Evolutionary conservation across 192 early-diverging fungal genomes (phyloP).

Genomic region (Phlyctochytrium arcticum): DNA sequence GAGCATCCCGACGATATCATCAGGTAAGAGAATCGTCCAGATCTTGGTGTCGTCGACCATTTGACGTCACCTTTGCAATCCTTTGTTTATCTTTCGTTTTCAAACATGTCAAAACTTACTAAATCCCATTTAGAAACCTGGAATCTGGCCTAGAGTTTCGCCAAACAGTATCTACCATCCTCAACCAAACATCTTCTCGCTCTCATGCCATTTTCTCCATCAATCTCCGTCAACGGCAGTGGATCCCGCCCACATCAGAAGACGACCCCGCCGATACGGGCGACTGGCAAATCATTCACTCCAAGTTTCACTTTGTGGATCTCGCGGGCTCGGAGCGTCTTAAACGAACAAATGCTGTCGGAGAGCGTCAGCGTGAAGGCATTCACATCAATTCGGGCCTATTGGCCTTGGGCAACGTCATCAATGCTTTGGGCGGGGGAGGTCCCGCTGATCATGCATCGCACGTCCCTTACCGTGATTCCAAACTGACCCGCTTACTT

Average conservation of each 20-base stretch:
- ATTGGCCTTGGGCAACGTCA: slow-evolving; percentile 90
- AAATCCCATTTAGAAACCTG: slow-evolving; percentile 41
- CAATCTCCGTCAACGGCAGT: slow-evolving; percentile 65
- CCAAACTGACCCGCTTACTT: slow-evolving; percentile 82
- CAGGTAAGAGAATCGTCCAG: background rate
- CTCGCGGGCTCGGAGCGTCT: slow-evolving; percentile 72
- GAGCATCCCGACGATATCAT: slow-evolving; percentile 9
- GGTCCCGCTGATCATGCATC: background rate
- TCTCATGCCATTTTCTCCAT: slow-evolving; percentile 96
- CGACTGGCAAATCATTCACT: slow-evolving; percentile 59
- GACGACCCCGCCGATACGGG: slow-evolving; percentile 19
- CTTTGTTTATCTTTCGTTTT: too few species aligned
- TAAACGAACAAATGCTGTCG: slow-evolving; percentile 82
- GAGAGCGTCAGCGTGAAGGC: slow-evolving; percentile 84
- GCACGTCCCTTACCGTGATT: slow-evolving; percentile 85
- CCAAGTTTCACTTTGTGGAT: slow-evolving; percentile 97
- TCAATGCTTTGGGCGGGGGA: slow-evolving; percentile 77
- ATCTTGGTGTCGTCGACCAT: background rate
- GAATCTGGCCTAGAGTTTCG: slow-evolving; percentile 69
- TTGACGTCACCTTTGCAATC: too few species aligned
- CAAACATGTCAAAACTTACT: too few species aligned
- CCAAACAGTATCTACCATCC: slow-evolving; percentile 78
- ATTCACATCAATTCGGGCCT: slow-evolving; percentile 92
- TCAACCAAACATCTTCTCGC: slow-evolving; percentile 89
- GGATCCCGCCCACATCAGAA: background rate